These are phyloP conservation scores for Eucalyptus polyanthemos DNA, from an alignment of 345 rosid genomes.

Conservation along the genomic window DNA sequence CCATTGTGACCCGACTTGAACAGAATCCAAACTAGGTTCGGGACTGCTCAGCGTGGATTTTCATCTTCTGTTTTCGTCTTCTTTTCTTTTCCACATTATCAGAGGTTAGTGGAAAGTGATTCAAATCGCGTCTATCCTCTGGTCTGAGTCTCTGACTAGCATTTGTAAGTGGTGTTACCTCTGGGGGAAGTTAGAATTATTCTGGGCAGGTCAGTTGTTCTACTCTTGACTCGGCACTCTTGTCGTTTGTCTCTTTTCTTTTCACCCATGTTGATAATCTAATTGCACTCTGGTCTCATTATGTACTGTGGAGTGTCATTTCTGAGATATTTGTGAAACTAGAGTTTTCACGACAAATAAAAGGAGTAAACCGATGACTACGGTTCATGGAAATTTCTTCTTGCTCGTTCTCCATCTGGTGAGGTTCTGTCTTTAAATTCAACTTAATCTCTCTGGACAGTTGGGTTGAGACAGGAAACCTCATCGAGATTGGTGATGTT, in stretches of 20 bases:
- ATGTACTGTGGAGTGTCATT: neutral
- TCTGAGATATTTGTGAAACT: neutral
- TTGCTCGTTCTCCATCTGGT: neutral
- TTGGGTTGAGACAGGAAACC: accelerated
- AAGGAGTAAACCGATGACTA: neutral
- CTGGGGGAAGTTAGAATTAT: neutral
- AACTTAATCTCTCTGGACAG: neutral
- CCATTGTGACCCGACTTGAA: neutral
- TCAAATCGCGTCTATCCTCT: neutral
- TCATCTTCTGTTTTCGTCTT: neutral
- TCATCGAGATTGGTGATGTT: neutral
- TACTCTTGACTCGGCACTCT: neutral
- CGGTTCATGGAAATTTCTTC: neutral
- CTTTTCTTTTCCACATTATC: neutral
- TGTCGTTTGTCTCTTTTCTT: neutral
- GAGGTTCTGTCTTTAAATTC: neutral
- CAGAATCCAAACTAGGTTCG: neutral
- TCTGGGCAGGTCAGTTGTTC: neutral
- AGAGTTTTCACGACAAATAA: neutral
- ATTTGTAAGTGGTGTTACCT: neutral
- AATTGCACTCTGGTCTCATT: neutral
- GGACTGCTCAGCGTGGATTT: neutral
- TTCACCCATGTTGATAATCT: neutral
- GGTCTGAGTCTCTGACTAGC: neutral
- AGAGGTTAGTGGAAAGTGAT: neutral